Conservation (phyloP, 164 flowering plant genomes). For the Berberis vulgaris region DNA sequence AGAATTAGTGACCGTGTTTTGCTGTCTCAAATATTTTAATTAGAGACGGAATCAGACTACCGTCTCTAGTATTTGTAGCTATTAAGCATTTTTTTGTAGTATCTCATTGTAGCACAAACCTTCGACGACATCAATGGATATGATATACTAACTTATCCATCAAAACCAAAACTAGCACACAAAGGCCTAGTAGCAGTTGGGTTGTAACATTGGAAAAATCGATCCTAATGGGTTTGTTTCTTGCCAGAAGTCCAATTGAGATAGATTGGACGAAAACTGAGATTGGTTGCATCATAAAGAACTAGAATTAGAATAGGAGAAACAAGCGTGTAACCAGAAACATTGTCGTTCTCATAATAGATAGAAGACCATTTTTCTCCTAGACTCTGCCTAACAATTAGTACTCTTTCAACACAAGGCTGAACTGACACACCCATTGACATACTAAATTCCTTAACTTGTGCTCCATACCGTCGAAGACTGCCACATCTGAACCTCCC, state of each 20-base stretch:
- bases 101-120: constrained; percentile 44
- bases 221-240: constrained; percentile 41
- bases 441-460: constrained; percentile 50
- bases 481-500: constrained; percentile 75
- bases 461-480: constrained; percentile 65
- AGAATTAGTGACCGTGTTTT: too few species aligned
- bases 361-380: constrained; percentile 56
- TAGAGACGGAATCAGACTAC: too few species aligned
- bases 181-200: constrained; percentile 19
- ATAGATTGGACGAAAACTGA: constrained; percentile 25
- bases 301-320: constrained; percentile 71
- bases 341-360: constrained; percentile 36
- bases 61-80: too few species aligned
- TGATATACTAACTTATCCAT: constrained; percentile 47
- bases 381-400: constrained; percentile 53
- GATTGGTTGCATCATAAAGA: constrained; percentile 45
- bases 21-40: too few species aligned
- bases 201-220: constrained; percentile 41
- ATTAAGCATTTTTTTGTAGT: too few species aligned
- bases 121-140: constrained; percentile 23
- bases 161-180: constrained; percentile 59
- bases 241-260: constrained; percentile 37
- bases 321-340: constrained; percentile 60
- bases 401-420: constrained; percentile 63
- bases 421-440: constrained; percentile 34